Percentiles rank a stretch among this genome's conserved stretches.
Evolutionary conservation across 148 eudicot genomes (phyloP).

Genomic region (Vaccinium macrocarpon): DNA sequence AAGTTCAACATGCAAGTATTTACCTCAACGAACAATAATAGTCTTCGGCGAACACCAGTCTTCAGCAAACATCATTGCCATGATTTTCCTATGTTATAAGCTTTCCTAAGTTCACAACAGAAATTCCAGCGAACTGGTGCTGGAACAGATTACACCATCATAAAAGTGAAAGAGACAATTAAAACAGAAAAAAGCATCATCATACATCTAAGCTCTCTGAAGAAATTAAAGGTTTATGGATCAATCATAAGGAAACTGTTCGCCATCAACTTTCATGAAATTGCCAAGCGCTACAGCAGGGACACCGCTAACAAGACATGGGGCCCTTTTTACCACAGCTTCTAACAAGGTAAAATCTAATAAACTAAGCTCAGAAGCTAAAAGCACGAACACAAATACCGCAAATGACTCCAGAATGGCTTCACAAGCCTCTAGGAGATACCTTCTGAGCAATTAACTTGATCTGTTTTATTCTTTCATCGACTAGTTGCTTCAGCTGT

Average conservation of each 20-base stretch:
- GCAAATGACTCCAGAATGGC: neutral
- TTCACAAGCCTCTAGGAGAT: conserved; percentile 19
- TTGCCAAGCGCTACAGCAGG: neutral
- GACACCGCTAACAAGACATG: neutral
- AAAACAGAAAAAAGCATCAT: too few relatives aligned
- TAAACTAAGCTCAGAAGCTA: neutral
- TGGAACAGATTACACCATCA: neutral
- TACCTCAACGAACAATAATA: neutral
- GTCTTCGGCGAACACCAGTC: neutral
- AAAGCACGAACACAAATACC: neutral
- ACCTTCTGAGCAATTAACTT: conserved; percentile 60
- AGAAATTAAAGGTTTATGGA: neutral
- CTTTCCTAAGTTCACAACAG: neutral
- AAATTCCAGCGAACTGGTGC: neutral
- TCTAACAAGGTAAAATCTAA: neutral
- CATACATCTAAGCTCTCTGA: neutral
- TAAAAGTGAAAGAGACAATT: neutral
- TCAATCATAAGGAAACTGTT: neutral
- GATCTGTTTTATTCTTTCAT: conserved; percentile 58
- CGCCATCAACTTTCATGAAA: neutral
- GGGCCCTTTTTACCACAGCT: neutral
- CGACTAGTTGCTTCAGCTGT: conserved; percentile 66
- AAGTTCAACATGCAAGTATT: neutral
- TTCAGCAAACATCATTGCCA: neutral
- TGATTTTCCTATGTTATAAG: neutral